These are phyloP conservation scores for Polygonum maritimum DNA, from an alignment of 148 eudicot species.

Conservation along the genomic window DNA sequence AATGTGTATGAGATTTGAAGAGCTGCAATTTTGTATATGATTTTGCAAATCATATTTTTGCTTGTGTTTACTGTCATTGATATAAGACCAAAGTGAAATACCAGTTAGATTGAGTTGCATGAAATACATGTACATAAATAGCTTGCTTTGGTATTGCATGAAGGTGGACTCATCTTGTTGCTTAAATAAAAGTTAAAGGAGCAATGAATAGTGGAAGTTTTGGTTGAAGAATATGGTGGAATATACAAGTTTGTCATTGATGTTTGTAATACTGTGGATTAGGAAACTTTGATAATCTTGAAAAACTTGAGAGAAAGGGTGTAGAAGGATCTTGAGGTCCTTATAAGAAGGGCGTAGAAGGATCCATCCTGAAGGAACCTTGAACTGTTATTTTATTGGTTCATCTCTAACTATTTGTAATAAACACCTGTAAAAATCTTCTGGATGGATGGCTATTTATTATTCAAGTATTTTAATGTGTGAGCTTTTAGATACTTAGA, in stretches of 20 bases:
- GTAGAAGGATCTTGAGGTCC: not conserved
- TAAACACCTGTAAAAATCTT: not conserved
- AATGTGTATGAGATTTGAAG: not conserved
- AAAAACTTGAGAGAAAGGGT: not conserved
- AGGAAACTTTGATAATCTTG: not conserved
- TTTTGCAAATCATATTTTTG: not conserved
- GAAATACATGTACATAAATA: not conserved
- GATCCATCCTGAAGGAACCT: not conserved
- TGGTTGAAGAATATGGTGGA: not conserved
- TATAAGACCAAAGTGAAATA: not conserved
- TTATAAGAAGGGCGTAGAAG: not conserved
- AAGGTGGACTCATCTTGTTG: not conserved
- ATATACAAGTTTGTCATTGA: not conserved
- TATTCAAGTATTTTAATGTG: not conserved
- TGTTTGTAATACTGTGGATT: not conserved
- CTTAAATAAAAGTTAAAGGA: not conserved
- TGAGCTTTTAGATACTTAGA: not conserved
- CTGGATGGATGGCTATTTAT: not conserved
- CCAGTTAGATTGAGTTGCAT: not conserved
- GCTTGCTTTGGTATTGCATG: not conserved
- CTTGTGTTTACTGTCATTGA: not conserved
- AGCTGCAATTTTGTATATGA: not conserved
- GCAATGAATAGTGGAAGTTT: not conserved
- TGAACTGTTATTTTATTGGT: not conserved
- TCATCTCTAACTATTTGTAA: not conserved